Evolutionary conservation across 2,329 filamentous ascomycete species (phyloP), one percentile per base, ranked within the genome.

Genomic region (Exserohilum rostratum): DNA sequence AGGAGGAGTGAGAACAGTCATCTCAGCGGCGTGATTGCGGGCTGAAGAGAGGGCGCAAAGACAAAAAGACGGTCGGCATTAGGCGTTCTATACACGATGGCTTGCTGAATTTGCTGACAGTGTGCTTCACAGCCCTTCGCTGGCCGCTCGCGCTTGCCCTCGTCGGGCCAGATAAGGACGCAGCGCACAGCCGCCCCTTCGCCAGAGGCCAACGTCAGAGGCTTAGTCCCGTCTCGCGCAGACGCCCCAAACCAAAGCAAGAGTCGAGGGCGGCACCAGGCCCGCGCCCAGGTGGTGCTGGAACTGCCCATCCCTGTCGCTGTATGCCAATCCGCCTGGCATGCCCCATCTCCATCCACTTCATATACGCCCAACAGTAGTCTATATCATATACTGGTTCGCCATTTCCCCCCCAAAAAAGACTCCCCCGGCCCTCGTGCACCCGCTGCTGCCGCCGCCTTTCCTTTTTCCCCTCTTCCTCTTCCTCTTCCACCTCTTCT

Each of bases 81-180:
- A 25, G 22, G 22, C 22, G 22, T 25, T 25, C 22, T 25, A 25
- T 25, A 25, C 22, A 7, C 22, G 22, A 25, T 25, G 22, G 22
- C 22, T 57, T 60, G 57, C 57, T 60, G 52, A 53, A 35, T 39
- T 15, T 47, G 50, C 53, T 25, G 53, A 51, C 46, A 37, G 44
- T 42, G 43, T 43, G 34, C 37, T 35, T 42, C 7, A 22, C 22
- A 25, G 22, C 22, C 22, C 22, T 25, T 7, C 4, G 18, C 13
- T 35, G 15, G 31, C 18, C 43, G 43, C 43, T n/a, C 25, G 18
- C 50, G 35, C 50, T 52, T 37, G 50, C 33, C 50, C 34, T 22
- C 31, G 3, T 50, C 13, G 42, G 53, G 27, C 45, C 48, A 55
- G 53, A 52, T 50, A 50, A 54, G 33, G 52, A 39, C 30, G 37